Conservation (phyloP, 257 asterid genomes). For the Coffea eugenioides region DNA sequence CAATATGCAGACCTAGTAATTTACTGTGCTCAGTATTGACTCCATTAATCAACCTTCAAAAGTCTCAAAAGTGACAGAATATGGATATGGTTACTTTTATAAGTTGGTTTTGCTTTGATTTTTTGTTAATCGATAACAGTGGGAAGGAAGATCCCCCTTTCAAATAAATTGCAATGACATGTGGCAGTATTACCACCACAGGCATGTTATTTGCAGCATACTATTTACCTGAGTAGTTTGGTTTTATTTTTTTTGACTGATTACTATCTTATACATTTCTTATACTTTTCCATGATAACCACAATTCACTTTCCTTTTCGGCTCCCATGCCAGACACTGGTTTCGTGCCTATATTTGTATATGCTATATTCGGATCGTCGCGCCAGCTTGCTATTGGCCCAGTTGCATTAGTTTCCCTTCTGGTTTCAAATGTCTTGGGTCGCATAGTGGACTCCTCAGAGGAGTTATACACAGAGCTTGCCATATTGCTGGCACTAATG, state of each 20-base stretch:
- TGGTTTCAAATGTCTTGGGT: constrained; percentile 88
- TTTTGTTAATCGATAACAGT: not conserved
- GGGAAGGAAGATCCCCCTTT: not conserved
- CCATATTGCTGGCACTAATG: constrained; percentile 91
- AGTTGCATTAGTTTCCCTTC: constrained; percentile 92
- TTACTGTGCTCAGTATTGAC: not conserved
- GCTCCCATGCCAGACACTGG: constrained; percentile 72
- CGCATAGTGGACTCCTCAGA: constrained; percentile 81
- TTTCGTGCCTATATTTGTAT: constrained; percentile 90
- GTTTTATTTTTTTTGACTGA: not conserved
- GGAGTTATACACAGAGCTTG: constrained; percentile 87
- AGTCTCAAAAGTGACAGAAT: not conserved
- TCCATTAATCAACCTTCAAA: not conserved
- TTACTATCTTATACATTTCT: not conserved
- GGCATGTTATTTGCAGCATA: not conserved
- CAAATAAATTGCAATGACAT: not conserved
- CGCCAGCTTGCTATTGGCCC: constrained; percentile 99
- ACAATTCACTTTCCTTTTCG: constrained; percentile 4
- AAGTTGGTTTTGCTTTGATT: not conserved
- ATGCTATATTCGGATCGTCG: constrained; percentile 92
- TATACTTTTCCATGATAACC: not conserved
- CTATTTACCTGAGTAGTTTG: not conserved
- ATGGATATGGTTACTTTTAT: not conserved
- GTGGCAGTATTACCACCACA: no score
- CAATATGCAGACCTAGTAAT: not conserved